Evolutionary conservation across 768 basidiomycete genomes (phyloP).

Genomic region (Amanita pallidorosea): DNA sequence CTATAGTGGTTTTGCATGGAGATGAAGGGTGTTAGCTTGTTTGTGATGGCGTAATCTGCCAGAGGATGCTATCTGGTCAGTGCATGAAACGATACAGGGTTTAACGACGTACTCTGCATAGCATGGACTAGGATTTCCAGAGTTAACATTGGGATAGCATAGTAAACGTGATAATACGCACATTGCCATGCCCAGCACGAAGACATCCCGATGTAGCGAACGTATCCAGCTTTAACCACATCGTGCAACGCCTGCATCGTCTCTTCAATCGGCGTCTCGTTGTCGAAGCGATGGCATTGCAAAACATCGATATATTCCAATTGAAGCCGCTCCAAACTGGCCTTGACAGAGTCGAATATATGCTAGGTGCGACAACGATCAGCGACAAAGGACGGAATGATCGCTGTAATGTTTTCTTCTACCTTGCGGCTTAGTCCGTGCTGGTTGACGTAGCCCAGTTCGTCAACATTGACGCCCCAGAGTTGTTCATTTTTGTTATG

Average conservation of each 20-base stretch:
- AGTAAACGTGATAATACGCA: conserved; percentile 13
- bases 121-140: not conserved
- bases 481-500: not conserved
- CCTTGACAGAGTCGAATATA: conserved; percentile 42
- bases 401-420: not conserved
- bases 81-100: not conserved
- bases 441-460: conserved; percentile 38
- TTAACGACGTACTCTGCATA: not conserved
- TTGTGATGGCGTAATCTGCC: conserved; percentile 46
- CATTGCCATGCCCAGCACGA: conserved; percentile 38
- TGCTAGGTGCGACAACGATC: conserved; percentile 18
- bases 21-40: conserved; percentile 49
- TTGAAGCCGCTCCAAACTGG: conserved; percentile 40
- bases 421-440: conserved; percentile 30
- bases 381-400: not conserved
- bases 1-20: conserved; percentile 62
- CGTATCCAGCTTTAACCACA: conserved; percentile 34
- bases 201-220: conserved; percentile 29
- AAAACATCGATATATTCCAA: conserved; percentile 50
- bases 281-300: conserved; percentile 37
- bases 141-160: not conserved
- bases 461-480: conserved; percentile 18
- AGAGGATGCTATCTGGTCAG: not conserved
- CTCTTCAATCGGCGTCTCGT: conserved; percentile 29
- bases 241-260: conserved; percentile 40